Evolutionary conservation across 345 rosid species (phyloP).

Genomic region (Gossypium anomalum): DNA sequence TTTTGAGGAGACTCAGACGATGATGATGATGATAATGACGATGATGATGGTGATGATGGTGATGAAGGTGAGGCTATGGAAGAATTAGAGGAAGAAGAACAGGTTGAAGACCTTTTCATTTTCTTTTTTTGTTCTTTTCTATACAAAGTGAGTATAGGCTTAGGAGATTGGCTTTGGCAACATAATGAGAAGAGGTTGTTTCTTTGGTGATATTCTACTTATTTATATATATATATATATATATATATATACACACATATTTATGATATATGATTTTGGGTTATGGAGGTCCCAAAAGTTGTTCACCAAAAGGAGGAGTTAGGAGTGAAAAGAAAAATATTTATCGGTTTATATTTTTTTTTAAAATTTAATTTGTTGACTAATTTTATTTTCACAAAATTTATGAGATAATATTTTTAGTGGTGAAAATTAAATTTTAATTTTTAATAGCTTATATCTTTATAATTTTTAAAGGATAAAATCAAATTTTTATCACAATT

Average conservation of each 20-base stretch:
- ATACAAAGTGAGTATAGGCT: neutral
- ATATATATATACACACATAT: neutral
- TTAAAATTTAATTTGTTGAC: no score
- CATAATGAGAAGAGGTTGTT: neutral
- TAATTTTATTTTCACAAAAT: no score
- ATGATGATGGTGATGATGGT: slow-evolving; percentile 27
- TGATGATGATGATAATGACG: slow-evolving; percentile 20
- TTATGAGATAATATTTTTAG: no score
- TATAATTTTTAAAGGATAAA: no score
- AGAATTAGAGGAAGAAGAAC: slow-evolving; percentile 35
- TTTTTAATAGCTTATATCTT: no score
- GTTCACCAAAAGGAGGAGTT: slow-evolving; percentile 51
- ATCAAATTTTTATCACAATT: no score
- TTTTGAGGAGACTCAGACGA: neutral
- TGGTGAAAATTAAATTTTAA: no score
- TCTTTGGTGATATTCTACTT: neutral
- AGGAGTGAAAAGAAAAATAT: slow-evolving; percentile 9
- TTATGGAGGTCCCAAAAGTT: slow-evolving; percentile 34
- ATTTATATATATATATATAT: neutral
- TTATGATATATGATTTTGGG: neutral
- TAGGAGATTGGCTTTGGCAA: neutral
- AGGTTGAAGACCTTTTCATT: slow-evolving; percentile 56
- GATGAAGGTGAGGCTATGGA: slow-evolving; percentile 35
- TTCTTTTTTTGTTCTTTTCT: neutral
- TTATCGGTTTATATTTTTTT: no score